A percentile compares a stretch with the other conserved stretches of the same genome.
phyloP scores from a whole-genome alignment of 768 basidiomycete genomes.

The Tricholoma flavovirens region DNA sequence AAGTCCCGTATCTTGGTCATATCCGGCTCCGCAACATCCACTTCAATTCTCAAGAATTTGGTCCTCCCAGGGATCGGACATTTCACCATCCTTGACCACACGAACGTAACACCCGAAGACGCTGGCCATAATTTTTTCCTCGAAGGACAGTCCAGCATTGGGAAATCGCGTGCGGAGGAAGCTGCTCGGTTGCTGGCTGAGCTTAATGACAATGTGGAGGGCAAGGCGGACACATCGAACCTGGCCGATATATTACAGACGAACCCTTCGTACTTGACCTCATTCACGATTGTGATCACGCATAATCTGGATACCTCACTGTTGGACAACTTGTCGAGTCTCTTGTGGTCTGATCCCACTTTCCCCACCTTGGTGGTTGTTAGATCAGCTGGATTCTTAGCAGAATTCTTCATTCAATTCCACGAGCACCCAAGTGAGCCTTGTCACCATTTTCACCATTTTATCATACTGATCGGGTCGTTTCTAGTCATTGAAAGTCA shows the following conservation, averaged over 20 bases:
- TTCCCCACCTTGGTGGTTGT: conserved; percentile 71
- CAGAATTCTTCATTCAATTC: conserved; percentile 84
- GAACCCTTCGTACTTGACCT: conserved; percentile 47
- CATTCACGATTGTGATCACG: conserved; percentile 77
- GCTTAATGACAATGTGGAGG: conserved; percentile 84
- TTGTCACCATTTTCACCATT: background rate
- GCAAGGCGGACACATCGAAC: conserved; percentile 50
- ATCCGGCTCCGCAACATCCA: conserved; percentile 76
- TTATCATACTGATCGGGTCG: background rate
- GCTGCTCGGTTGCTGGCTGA: conserved; percentile 72
- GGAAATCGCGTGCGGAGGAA: conserved; percentile 74
- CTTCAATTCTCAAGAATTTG: conserved; percentile 91
- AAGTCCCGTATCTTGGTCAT: conserved; percentile 76
- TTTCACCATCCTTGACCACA: conserved; percentile 83
- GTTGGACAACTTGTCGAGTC: conserved; percentile 52
- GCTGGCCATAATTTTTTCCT: conserved; percentile 98
- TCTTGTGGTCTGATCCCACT: conserved; percentile 63
- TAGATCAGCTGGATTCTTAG: conserved; percentile 84
- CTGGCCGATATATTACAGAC: conserved; percentile 53
- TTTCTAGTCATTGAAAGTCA: conserved; percentile 83
- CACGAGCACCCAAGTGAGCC: conserved; percentile 78
- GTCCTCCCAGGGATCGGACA: conserved; percentile 95
- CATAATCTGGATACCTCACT: conserved; percentile 65
- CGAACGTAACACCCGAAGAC: conserved; percentile 59
- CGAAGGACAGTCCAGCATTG: conserved; percentile 67